Percentiles rank a stretch among this genome's conserved stretches.
These are phyloP conservation scores for Neurospora africana DNA, from an alignment of 495 filamentous ascomycete genomes.

Conservation along the genomic window DNA sequence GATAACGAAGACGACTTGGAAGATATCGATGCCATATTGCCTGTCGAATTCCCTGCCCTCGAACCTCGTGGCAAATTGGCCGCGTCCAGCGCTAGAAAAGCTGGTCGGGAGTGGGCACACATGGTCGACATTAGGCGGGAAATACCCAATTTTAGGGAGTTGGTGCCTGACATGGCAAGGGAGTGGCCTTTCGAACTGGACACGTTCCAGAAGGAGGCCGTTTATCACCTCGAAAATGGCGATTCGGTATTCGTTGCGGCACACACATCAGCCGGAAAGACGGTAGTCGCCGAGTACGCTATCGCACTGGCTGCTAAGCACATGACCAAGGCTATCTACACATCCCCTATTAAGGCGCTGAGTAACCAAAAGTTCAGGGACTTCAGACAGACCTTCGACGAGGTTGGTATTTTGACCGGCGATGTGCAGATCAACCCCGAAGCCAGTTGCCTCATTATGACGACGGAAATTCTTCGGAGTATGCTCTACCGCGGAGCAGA, in stretches of 20 bases:
- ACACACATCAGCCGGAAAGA: slow-evolving; percentile 96
- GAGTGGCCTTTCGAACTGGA: slow-evolving; percentile 97
- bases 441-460: slow-evolving; percentile 98
- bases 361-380: slow-evolving; percentile 99
- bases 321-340: slow-evolving; percentile 99
- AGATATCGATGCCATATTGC: slow-evolving; percentile 83
- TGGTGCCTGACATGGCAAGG: slow-evolving; percentile 91
- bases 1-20: slow-evolving; percentile 49
- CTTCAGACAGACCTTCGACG: slow-evolving; percentile 78
- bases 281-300: slow-evolving; percentile 94
- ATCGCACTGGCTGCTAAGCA: slow-evolving; percentile 92
- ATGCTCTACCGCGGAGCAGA: slow-evolving; percentile 98
- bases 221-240: slow-evolving; percentile 92
- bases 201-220: slow-evolving; percentile 95
- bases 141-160: slow-evolving; percentile 80
- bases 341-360: slow-evolving; percentile 94
- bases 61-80: slow-evolving; percentile 75
- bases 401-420: slow-evolving; percentile 93
- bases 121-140: slow-evolving; percentile 91
- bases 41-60: slow-evolving; percentile 84
- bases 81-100: slow-evolving; percentile 56
- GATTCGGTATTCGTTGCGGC: slow-evolving; percentile 99
- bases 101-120: slow-evolving; percentile 88
- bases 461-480: slow-evolving; percentile 92
- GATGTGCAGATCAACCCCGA: slow-evolving; percentile 98